Evolutionary conservation across 768 basidiomycete genomes (phyloP).

Genomic region (Leucocoprinus sp.): DNA sequence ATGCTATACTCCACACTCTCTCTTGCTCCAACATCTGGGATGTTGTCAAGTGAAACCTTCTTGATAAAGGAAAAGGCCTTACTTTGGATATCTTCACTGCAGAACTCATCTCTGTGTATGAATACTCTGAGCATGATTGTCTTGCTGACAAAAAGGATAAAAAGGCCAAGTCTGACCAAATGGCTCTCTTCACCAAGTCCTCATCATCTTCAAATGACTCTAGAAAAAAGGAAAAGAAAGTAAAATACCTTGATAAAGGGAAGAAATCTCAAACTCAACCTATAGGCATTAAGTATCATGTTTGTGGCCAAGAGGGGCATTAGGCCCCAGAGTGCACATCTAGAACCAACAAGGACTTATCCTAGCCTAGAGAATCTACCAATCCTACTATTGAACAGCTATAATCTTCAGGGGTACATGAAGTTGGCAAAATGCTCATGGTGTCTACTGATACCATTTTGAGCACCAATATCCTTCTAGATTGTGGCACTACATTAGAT

Average conservation of each 20-base stretch:
- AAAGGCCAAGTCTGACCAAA: background rate
- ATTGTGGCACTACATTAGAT: slow-evolving; percentile 13
- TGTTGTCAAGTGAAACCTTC: too few species aligned
- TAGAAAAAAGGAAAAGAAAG: background rate
- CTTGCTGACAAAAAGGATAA: background rate
- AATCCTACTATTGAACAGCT: slow-evolving; percentile 5
- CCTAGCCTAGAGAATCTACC: slow-evolving; percentile 4
- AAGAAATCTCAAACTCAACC: slow-evolving; percentile 8
- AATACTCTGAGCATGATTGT: background rate
- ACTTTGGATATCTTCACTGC: background rate
- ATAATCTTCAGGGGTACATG: too few species aligned
- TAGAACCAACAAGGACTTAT: background rate
- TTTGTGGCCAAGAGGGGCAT: slow-evolving; percentile 11
- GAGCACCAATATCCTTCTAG: slow-evolving; percentile 11
- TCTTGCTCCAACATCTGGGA: background rate
- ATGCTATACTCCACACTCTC: background rate
- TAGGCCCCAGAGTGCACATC: too few species aligned
- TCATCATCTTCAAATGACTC: background rate
- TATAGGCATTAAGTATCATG: slow-evolving; percentile 12
- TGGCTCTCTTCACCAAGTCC: background rate
- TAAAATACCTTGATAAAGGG: too few species aligned
- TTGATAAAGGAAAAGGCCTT: too few species aligned
- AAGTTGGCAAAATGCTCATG: too few species aligned
- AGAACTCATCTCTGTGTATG: background rate
- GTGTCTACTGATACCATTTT: too few species aligned